Percentiles rank a stretch among this genome's conserved stretches.
Evolutionary conservation across 495 filamentous ascomycete genomes (phyloP).

Genomic region (Penicillium lagena): DNA sequence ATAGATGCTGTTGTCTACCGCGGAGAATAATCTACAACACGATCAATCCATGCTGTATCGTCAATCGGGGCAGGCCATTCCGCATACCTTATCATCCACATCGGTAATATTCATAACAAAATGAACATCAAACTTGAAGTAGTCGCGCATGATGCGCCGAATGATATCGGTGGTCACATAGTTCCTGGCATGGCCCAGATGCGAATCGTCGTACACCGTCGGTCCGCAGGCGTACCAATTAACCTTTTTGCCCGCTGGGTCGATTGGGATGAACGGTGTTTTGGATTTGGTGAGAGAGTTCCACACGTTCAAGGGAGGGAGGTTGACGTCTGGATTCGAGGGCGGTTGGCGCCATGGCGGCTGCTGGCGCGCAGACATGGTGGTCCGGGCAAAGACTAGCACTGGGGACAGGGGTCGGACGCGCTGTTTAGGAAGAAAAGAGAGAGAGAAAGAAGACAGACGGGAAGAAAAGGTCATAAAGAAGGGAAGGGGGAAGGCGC

Average conservation of each 20-base stretch:
- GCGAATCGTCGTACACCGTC: slow-evolving; percentile 86
- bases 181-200: slow-evolving; percentile 88
- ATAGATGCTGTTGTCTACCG: slow-evolving; percentile 70
- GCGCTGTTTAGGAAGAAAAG: slow-evolving; percentile 12
- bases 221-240: slow-evolving; percentile 91
- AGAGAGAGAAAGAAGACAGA: slow-evolving; percentile 14
- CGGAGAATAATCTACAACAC: slow-evolving; percentile 68
- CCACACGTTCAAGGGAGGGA: slow-evolving; percentile 46
- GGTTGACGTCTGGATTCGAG: slow-evolving; percentile 19
- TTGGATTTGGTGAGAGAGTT: slow-evolving; percentile 73
- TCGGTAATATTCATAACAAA: slow-evolving; percentile 98
- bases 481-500: slow-evolving; percentile 8
- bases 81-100: slow-evolving; percentile 76
- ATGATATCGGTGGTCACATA: slow-evolving; percentile 95
- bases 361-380: slow-evolving; percentile 37
- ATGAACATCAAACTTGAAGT: slow-evolving; percentile 77
- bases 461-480: slow-evolving; percentile 23
- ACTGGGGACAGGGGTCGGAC: neutral
- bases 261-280: slow-evolving; percentile 69
- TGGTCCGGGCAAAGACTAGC: slow-evolving; percentile 4
- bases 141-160: slow-evolving; percentile 75
- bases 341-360: slow-evolving; percentile 43
- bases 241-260: slow-evolving; percentile 58
- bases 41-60: too few relatives aligned
- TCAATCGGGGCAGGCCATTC: too few relatives aligned